Percentiles rank a stretch among this genome's conserved stretches.
Conservation (phyloP, 2,329 filamentous ascomycete genomes). For the Blastomyces percursus region DNA sequence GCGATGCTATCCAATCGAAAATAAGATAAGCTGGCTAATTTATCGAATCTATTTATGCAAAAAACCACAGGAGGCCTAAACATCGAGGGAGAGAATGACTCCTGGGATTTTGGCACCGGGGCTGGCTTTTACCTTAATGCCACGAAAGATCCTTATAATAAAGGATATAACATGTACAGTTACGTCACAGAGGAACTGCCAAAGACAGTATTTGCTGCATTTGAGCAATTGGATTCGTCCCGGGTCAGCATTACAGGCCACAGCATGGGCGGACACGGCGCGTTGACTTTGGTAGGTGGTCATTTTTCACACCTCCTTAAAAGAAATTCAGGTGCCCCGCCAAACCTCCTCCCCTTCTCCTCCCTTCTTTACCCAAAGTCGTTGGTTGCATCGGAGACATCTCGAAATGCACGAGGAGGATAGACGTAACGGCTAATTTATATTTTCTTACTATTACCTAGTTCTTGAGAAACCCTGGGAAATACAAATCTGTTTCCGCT, state of each 20-base stretch:
- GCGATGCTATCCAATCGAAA: not conserved
- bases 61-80: constrained; percentile 52
- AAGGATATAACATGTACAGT: constrained; percentile 85
- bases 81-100: constrained; percentile 73
- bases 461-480: constrained; percentile 83
- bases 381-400: not conserved
- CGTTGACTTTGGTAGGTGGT: constrained; percentile 58
- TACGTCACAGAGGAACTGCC: constrained; percentile 91
- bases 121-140: constrained; percentile 95
- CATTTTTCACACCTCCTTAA: not conserved
- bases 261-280: constrained; percentile 95
- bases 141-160: constrained; percentile 58
- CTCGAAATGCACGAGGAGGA: not conserved
- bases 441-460: constrained; percentile 16
- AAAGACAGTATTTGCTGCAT: constrained; percentile 57
- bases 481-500: constrained; percentile 79
- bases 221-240: constrained; percentile 57
- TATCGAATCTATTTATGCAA: not conserved
- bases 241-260: constrained; percentile 82
- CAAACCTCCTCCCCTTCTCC: not conserved
- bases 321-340: too few species aligned
- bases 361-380: not conserved
- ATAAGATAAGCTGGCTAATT: not conserved
- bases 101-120: constrained; percentile 82
- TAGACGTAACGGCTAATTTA: not conserved